These are phyloP conservation scores for Hypomontagnella monticulosa DNA, from an alignment of 495 filamentous ascomycete genomes.

Conservation along the genomic window DNA sequence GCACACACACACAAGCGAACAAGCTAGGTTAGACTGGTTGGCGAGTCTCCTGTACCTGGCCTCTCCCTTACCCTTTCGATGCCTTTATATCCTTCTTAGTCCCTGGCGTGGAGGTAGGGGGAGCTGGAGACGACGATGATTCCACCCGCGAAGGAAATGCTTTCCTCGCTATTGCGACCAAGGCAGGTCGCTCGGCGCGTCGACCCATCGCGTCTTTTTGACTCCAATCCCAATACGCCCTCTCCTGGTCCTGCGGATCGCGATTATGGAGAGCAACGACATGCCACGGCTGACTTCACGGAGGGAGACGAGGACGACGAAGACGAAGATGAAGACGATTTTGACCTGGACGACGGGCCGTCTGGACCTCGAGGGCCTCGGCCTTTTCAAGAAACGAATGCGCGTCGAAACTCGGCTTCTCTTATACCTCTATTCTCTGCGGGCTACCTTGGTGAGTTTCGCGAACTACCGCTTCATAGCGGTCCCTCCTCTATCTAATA, in stretches of 20 bases:
- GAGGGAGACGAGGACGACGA: conserved; percentile 56
- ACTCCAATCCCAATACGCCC: conserved; percentile 45
- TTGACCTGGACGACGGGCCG: conserved; percentile 62
- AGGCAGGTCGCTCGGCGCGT: conserved; percentile 46
- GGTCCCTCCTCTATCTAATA: conserved; percentile 2
- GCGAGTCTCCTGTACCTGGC: conserved; percentile 15
- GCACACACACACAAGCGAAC: conserved; percentile 8
- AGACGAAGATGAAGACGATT: conserved; percentile 59
- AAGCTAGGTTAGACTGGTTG: conserved; percentile 19
- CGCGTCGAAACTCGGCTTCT: conserved; percentile 61
- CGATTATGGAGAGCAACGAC: conserved; percentile 53
- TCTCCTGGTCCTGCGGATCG: conserved; percentile 47
- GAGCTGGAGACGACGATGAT: conserved; percentile 34
- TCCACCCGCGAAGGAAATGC: conserved; percentile 50
- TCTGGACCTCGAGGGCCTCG: conserved; percentile 39
- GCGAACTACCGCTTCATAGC: background rate
- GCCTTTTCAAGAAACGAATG: conserved; percentile 44
- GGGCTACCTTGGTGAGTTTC: conserved; percentile 73
- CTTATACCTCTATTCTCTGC: conserved; percentile 87
- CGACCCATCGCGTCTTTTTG: conserved; percentile 39
- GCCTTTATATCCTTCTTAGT: conserved; percentile 38
- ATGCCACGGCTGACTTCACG: conserved; percentile 67
- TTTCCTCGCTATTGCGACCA: conserved; percentile 56
- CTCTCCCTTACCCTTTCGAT: conserved; percentile 15
- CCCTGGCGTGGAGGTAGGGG: conserved; percentile 34